phyloP scores from a whole-genome alignment of 306 rosid species.

The Cicer pinnatifidum region DNA sequence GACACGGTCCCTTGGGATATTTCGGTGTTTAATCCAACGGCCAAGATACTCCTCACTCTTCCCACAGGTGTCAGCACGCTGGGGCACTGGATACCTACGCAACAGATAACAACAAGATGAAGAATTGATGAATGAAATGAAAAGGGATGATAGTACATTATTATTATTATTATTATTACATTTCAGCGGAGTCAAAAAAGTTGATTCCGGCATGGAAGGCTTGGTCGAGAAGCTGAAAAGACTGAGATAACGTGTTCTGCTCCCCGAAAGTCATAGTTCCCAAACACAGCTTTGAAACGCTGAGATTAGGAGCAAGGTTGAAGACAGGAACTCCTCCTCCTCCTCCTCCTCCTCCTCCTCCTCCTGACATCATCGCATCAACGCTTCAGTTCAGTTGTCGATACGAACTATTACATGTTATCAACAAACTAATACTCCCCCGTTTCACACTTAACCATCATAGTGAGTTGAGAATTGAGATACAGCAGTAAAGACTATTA shows the following conservation, averaged over 20 bases:
- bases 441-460: too few relatives aligned
- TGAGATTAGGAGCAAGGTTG: conserved; percentile 71
- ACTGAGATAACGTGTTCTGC: conserved; percentile 68
- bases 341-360: not conserved
- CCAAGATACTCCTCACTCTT: conserved; percentile 84
- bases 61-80: conserved; percentile 75
- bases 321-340: conserved; percentile 53
- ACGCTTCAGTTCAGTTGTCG: not conserved
- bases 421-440: too few relatives aligned
- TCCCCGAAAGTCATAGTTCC: conserved; percentile 96
- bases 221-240: conserved; percentile 70
- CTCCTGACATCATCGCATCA: not conserved
- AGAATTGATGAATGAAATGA: not conserved
- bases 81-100: conserved; percentile 87
- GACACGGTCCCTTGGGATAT: conserved; percentile 62
- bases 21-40: conserved; percentile 69
- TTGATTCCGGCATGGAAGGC: conserved; percentile 75
- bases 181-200: conserved; percentile 94
- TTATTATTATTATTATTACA: conserved; percentile 46
- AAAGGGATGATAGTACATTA: too few relatives aligned
- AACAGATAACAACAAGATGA: not conserved
- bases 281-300: conserved; percentile 77
- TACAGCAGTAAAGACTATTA: too few relatives aligned
- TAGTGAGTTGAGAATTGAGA: too few relatives aligned
- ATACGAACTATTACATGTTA: too few relatives aligned